Evolutionary conservation across 192 early-diverging fungal genomes (phyloP), one percentile per base, ranked within the genome.

Genomic region (Coemansia sp.): DNA sequence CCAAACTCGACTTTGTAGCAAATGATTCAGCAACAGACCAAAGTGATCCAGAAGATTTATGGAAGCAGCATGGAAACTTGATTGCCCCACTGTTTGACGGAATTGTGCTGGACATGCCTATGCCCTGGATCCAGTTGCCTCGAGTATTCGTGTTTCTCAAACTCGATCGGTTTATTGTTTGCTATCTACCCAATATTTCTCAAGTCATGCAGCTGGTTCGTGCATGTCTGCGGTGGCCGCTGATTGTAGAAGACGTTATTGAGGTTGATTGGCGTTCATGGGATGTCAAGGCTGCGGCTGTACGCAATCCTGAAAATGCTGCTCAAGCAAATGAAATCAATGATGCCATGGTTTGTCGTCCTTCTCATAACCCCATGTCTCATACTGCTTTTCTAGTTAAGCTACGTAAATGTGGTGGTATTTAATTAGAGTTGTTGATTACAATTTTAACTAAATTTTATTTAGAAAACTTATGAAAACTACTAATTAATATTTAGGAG

Each of bases 361-460:
- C 82, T 7, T 54, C 78, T 8, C 82, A 83, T 18, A 71, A 62
- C 50, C 82, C 76, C 0, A 57, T 41, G 1, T 77, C 80, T 0
- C 82, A 83, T 54, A 83, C 82, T 0, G 82, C 79, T 10, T 83
- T 83, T 53, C 61, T 83, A 14, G 82, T 82, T 23, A 71, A 68
- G 20, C 61, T 80, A 16, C 79, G 78, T 49, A 82, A 70, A 10
- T 53, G 50, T 13, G 50, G 26, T 6, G 6, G 30, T 31, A 31
- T 6, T 31, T 31, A 31, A 31, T 5, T 31, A 31, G 6, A 31
- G 30, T 31, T n/a, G n/a, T n/a, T n/a, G n/a, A n/a, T n/a, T n/a
- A n/a, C n/a, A n/a, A n/a, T n/a, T 31, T 6, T 31, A 31, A 3
- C 30, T 31, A 31, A 31, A 31, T 6, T 5, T 31, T 31, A 31